phyloP scores from a whole-genome alignment of 768 basidiomycete species.

The Cyclocybe cylindracea region DNA sequence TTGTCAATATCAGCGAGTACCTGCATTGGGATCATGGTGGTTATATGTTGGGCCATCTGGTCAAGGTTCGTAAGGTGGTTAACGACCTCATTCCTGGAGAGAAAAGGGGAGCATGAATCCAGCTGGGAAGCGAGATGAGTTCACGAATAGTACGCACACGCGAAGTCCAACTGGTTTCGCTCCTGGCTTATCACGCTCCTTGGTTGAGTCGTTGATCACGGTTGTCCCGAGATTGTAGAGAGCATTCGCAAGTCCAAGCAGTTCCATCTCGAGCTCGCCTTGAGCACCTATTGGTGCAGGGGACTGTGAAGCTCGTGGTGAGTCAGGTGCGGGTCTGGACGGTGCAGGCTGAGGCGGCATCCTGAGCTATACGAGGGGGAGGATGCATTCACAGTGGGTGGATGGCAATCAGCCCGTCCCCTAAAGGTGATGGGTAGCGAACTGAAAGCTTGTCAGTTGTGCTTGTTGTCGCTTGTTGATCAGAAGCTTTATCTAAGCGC shows the following conservation, averaged over 20 bases:
- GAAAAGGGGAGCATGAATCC: slow-evolving; percentile 5
- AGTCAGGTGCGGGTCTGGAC: slow-evolving; percentile 50
- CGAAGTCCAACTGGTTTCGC: slow-evolving; percentile 78
- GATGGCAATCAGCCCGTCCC: too few relatives aligned
- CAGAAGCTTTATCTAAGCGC: too few relatives aligned
- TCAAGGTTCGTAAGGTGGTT: slow-evolving; percentile 67
- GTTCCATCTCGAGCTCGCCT: slow-evolving; percentile 75
- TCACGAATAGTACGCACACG: slow-evolving; percentile 48
- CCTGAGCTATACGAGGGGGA: not conserved
- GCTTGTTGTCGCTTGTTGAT: too few relatives aligned
- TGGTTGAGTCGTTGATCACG: slow-evolving; percentile 80
- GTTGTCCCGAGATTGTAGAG: slow-evolving; percentile 83
- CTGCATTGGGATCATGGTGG: slow-evolving; percentile 73
- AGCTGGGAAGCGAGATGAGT: not conserved
- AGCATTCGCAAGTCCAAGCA: slow-evolving; percentile 74
- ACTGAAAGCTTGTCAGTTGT: too few relatives aligned
- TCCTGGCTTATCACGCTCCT: slow-evolving; percentile 71
- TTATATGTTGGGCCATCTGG: slow-evolving; percentile 60
- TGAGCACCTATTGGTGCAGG: slow-evolving; percentile 68
- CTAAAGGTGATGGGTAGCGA: too few relatives aligned
- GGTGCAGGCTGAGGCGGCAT: slow-evolving; percentile 9
- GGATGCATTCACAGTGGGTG: too few relatives aligned
- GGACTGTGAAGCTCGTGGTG: slow-evolving; percentile 74
- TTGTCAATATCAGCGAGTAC: slow-evolving; percentile 80
- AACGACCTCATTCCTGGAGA: slow-evolving; percentile 71